These are phyloP conservation scores for Beverwykella pulmonaria DNA, from an alignment of 495 filamentous ascomycete genomes.

Conservation along the genomic window DNA sequence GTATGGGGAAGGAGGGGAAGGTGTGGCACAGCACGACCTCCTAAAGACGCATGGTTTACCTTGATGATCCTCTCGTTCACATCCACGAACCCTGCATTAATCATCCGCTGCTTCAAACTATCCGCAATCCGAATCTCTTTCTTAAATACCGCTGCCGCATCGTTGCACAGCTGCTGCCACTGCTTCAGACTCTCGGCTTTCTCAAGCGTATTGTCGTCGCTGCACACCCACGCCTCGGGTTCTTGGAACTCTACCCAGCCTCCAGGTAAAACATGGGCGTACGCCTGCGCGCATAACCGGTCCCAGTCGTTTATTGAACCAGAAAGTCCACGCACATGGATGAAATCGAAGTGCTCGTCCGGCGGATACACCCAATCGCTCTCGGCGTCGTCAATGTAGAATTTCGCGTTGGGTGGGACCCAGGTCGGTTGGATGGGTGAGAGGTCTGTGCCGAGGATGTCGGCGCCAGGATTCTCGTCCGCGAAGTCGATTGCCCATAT, in stretches of 20 bases:
- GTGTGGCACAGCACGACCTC: neutral
- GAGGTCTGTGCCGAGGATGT: slow-evolving; percentile 42
- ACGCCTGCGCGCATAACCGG: slow-evolving; percentile 30
- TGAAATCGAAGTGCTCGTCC: slow-evolving; percentile 40
- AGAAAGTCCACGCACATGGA: slow-evolving; percentile 36
- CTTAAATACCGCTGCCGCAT: slow-evolving; percentile 22
- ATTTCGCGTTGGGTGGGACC: slow-evolving; percentile 42
- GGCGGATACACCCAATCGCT: slow-evolving; percentile 37
- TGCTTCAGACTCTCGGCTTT: slow-evolving; percentile 7
- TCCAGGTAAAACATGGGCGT: slow-evolving; percentile 31
- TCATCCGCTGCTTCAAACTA: slow-evolving; percentile 28
- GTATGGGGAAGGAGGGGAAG: slow-evolving; percentile 15
- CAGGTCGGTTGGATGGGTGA: slow-evolving; percentile 41
- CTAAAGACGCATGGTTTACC: no score
- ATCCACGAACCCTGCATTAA: slow-evolving; percentile 38
- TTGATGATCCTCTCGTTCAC: slow-evolving; percentile 35
- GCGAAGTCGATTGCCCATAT: slow-evolving; percentile 34
- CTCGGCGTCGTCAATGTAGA: slow-evolving; percentile 43
- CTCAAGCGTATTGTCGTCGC: slow-evolving; percentile 36
- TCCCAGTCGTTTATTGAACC: slow-evolving; percentile 39
- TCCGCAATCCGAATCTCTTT: slow-evolving; percentile 22
- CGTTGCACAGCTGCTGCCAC: slow-evolving; percentile 23
- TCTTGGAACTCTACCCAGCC: slow-evolving; percentile 44
- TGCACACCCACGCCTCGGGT: slow-evolving; percentile 18
- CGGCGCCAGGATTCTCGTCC: slow-evolving; percentile 23